Evolutionary conservation across 192 early-diverging fungal species (phyloP).

Genomic region (Dissophora globulifera): DNA sequence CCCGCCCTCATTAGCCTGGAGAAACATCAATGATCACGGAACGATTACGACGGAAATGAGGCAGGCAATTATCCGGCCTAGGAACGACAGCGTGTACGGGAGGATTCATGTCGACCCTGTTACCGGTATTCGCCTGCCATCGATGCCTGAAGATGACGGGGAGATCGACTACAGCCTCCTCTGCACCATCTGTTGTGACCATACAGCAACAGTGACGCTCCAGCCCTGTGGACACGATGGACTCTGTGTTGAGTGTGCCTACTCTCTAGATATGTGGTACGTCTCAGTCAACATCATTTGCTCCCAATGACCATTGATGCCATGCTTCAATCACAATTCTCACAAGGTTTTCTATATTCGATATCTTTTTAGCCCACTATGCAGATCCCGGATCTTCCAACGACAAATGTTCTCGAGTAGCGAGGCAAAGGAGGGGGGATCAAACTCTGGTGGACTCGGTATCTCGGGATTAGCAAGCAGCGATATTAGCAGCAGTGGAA

Average conservation of each 20-base stretch:
- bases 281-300: not conserved
- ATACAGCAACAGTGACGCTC: slow-evolving; percentile 52
- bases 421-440: slow-evolving; percentile 16
- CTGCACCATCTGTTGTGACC: slow-evolving; percentile 62
- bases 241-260: slow-evolving; percentile 57
- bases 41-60: slow-evolving; percentile 39
- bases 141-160: slow-evolving; percentile 34
- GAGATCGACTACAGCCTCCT: slow-evolving; percentile 48
- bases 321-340: too few species aligned
- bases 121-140: slow-evolving; percentile 20
- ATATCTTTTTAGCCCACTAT: slow-evolving; percentile 51
- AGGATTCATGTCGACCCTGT: slow-evolving; percentile 36
- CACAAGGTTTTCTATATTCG: too few species aligned
- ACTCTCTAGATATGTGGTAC: slow-evolving; percentile 50
- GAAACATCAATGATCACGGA: slow-evolving; percentile 49
- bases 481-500: slow-evolving; percentile 11
- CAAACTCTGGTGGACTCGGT: slow-evolving; percentile 13
- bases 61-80: slow-evolving; percentile 46
- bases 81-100: slow-evolving; percentile 53
- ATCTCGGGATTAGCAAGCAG: slow-evolving; percentile 24
- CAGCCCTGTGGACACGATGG: slow-evolving; percentile 61
- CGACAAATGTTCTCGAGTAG: slow-evolving; percentile 32
- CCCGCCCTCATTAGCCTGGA: slow-evolving; percentile 46
- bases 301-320: too few species aligned
- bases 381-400: slow-evolving; percentile 43